Conservation (phyloP, 2,329 filamentous ascomycete genomes). For the Hymenoscyphus fructigenus region DNA sequence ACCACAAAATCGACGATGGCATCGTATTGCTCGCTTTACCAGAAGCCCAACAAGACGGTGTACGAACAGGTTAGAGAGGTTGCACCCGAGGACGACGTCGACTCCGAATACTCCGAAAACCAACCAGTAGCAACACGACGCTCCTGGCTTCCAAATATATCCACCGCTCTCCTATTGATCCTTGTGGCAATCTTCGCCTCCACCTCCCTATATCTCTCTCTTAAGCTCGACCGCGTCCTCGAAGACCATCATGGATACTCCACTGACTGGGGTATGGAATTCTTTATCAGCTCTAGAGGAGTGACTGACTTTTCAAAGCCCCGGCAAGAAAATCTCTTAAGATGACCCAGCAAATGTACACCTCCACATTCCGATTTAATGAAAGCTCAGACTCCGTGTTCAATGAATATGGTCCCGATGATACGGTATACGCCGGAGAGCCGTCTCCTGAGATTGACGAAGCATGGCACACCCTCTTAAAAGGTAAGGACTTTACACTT, state of each 20-base stretch:
- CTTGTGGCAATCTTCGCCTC: not conserved
- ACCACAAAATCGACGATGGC: not conserved
- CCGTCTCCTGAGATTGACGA: slow-evolving; percentile 24
- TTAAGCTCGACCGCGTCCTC: not conserved
- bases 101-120: not conserved
- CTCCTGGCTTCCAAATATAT: not conserved
- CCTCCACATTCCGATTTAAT: slow-evolving; percentile 26
- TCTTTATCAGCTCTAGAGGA: not conserved
- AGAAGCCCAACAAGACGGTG: not conserved
- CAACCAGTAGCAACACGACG: not conserved
- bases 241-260: slow-evolving; percentile 9
- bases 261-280: slow-evolving; percentile 16
- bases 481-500: slow-evolving; percentile 11
- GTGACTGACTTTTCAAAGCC: not conserved
- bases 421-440: slow-evolving; percentile 21
- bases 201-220: not conserved
- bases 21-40: not conserved
- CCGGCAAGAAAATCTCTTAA: slow-evolving; percentile 16
- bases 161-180: not conserved
- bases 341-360: slow-evolving; percentile 22
- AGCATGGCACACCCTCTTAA: slow-evolving; percentile 23
- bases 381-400: slow-evolving; percentile 18
- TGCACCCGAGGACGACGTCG: not conserved
- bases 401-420: slow-evolving; percentile 17
- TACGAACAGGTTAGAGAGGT: not conserved